Base-by-base conservation (phyloP, 345 rosid species). In the Litchi chinensis region DNA sequence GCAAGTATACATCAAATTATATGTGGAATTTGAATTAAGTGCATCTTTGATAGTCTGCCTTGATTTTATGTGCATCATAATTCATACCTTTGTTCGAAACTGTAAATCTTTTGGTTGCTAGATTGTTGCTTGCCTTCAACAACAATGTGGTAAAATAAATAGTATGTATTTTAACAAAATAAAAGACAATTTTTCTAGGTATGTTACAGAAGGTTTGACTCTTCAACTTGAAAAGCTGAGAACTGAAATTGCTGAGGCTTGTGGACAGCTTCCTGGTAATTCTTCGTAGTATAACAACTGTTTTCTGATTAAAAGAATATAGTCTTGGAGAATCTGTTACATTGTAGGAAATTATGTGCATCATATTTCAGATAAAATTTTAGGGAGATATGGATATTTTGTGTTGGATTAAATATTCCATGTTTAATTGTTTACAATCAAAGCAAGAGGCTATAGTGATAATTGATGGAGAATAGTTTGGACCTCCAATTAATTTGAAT, bases 21-120 rank as follows among this genome's bases (percentile, higher is more conserved):
- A 71, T 48, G 13, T 79, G 16, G 22, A 73, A 43, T 71, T 76
- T 79, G n/a, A 73, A 24, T 75, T 67, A 48, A 68, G 11, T 44
- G 4, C 3, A 68, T 75, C 5, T 65, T 70, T 15, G 19, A 76
- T 65, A 64, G 11, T 50, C 22, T 44, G 13, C 28, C 59, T 16
- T 54, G 59, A 15, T 54, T 50, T 54, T 5, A 19, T 54, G 16
- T 54, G 1, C 8, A 0, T n/a, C 59, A n/a, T n/a, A n/a, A n/a
- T n/a, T n/a, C n/a, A 54, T 54, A 54, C n/a, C n/a, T 54, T n/a
- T 54, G 2, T 15, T 54, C 59, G 16, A 54, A 54, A 54, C 59
- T 54, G 21, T 54, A 16, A 16, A 54, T 54, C 59, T 54, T 54
- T 54, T 2, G 8, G n/a, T 54, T 54, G 59, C n/a, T 54, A 54